Conservation (phyloP, 179 eudicot species). For the Gypsophila paniculata region DNA sequence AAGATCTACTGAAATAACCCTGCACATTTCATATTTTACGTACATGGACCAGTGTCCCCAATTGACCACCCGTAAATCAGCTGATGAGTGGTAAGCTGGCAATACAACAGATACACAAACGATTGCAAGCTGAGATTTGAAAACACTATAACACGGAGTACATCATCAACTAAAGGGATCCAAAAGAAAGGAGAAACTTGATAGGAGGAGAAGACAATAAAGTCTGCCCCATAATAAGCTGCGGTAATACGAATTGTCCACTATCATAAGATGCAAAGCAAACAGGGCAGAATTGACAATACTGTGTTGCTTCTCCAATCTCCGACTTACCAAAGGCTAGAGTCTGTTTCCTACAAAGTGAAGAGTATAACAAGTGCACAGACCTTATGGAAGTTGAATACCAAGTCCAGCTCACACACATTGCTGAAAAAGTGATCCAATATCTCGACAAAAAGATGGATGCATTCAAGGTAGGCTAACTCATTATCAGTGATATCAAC, state of each 20-base stretch:
- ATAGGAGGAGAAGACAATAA: background rate
- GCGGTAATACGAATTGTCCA: background rate
- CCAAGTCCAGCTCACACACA: conserved; percentile 95
- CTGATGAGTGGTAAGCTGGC: background rate
- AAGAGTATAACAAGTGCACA: conserved; percentile 7
- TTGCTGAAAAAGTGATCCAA: conserved; percentile 98
- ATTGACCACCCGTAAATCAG: background rate
- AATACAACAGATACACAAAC: background rate
- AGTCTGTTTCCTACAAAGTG: background rate
- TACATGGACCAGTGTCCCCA: background rate
- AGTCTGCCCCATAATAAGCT: background rate
- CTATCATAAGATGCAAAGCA: no score
- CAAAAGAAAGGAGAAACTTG: background rate
- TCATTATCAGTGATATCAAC: conserved; percentile 97
- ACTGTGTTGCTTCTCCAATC: no score
- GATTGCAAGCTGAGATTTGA: background rate
- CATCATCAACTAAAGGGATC: no score
- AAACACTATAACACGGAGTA: no score
- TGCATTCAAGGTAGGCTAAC: conserved; percentile 83
- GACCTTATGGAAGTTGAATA: conserved; percentile 96
- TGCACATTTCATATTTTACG: background rate
- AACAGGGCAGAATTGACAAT: background rate
- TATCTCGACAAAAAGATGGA: conserved; percentile 97
- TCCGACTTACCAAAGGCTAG: background rate
- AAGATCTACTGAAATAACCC: background rate